Evolutionary conservation across 768 basidiomycete species (phyloP), one percentile per base, ranked within the genome.

Genomic region (Inosperma sp.): DNA sequence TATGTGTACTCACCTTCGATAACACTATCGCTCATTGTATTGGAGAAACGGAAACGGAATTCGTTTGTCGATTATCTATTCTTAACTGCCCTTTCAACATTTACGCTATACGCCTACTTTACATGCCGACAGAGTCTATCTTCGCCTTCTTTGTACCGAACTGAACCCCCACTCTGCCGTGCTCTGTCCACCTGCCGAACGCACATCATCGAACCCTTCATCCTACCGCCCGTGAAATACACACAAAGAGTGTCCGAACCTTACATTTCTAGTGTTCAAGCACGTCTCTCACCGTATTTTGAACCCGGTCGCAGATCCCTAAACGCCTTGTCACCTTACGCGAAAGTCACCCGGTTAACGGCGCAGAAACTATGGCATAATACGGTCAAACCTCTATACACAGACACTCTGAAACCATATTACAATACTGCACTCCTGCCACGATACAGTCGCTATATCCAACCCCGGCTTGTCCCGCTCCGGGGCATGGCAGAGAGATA

Each of bases 201-300:
- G 19, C 68, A 79, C 58, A 68, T 90, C 31, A 71, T 89, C 50
- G 84, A 88, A 49, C 86, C 86, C 2, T 87, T 84, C 61, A 65
- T 89, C 55, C 59, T 85, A 17, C 84, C 85, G 3, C 75, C 80
- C 13, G 63, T 88, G 16, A 68, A 72, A 13, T 64, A 82, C 39
- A 65, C 72, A 0, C 81, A 84, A 57, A 74, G 81, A 25, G 64
- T 77, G 30, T 61, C 83, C 41, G 72, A 77, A 31, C 80, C 83
- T 42, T 72, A 77, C 56, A 62, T 81, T 52, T 62, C 75, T 56
- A 67, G 70, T 53, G 69, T 67, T 37, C 65, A 62, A 47, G 62
- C 63, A 31, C 67, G 67, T 27, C 45, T 70, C 26, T 60, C 65
- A 14, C 83, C 83, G 1, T 81, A 81, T 58, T 63, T 76, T 52